Evolutionary conservation across 1,139 yeast species (phyloP), one percentile per base, ranked within the genome.

Genomic region (Yamadazyma kanchanaburiensis): DNA sequence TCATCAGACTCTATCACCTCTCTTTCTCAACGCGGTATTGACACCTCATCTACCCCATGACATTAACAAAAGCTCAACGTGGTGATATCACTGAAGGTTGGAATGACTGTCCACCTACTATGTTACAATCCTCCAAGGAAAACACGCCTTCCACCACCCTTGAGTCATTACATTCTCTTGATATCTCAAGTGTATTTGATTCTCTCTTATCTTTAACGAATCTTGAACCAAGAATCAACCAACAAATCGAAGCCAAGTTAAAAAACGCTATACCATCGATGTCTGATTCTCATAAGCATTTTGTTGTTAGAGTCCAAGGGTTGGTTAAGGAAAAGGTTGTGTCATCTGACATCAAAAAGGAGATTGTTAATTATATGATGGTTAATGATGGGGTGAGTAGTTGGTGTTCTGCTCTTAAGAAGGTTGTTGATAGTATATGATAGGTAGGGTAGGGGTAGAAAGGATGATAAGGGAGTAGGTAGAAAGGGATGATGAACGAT

Each of bases 321-420:
- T n/a, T n/a, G n/a, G n/a, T n/a, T n/a, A n/a, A n/a, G n/a, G n/a
- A n/a, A n/a, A n/a, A n/a, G n/a, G n/a, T n/a, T n/a, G n/a, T n/a
- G n/a, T 7, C 20, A 7, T 38, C 34, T 3, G 32, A 25, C 5
- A 25, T 50, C 47, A 41, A 59, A 52, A 34, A 48, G 38, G 45
- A 52, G 25, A 40, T 65, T 40, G 41, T 71, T 51, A 57, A 60
- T 29, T 75, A 70, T 47, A 73, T 74, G 70, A 56, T 76, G 55
- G 44, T 50, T 4, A 67, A 73, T 39, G 72, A 63, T 33, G 79
- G 79, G 2, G 71, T 71, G 4, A 66, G 78, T 29, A 38, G 52
- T 11, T 78, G 85, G 84, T 70, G 77, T 32, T 55, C 69, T 13
- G 78, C 83, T 4, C 51, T 78, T 27, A 65, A 74, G 32, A 73